Percentiles rank a stretch among this genome's conserved stretches.
Conservation (phyloP, 1,139 yeast genomes). For the Geotrichum macrosporum region DNA sequence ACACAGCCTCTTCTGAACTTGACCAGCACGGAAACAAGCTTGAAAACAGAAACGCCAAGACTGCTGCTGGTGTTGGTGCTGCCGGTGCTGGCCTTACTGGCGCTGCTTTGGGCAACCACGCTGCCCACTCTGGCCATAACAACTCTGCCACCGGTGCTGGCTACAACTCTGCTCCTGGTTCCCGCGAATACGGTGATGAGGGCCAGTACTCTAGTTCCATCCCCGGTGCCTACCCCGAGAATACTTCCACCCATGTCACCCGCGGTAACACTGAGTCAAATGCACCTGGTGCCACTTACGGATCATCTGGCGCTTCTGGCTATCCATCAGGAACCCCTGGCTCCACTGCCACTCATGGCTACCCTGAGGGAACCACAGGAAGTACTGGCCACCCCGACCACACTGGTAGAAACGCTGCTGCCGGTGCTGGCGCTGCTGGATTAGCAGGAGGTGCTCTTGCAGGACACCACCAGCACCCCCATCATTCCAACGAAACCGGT, state of each 20-base stretch:
- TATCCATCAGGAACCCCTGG: slow-evolving; percentile 11
- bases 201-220: slow-evolving; percentile 10
- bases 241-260: not conserved
- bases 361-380: not conserved
- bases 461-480: slow-evolving; percentile 7
- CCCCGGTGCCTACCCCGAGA: slow-evolving; percentile 16
- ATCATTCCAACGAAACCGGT: slow-evolving; percentile 2
- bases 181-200: slow-evolving; percentile 8
- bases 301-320: not conserved
- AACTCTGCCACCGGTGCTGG: slow-evolving; percentile 6
- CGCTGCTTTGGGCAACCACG: slow-evolving; percentile 6
- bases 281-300: not conserved
- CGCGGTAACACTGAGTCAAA: not conserved
- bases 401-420: slow-evolving; percentile 8
- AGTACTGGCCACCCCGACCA: slow-evolving; percentile 3
- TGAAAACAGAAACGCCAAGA: not conserved
- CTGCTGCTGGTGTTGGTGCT: slow-evolving; percentile 18
- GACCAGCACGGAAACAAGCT: slow-evolving; percentile 1
- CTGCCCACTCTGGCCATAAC: slow-evolving; percentile 1
- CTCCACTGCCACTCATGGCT: slow-evolving; percentile 15
- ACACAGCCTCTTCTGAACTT: slow-evolving; percentile 3
- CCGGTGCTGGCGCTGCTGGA: slow-evolving; percentile 14
- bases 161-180: slow-evolving; percentile 5
- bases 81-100: slow-evolving; percentile 16
- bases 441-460: slow-evolving; percentile 6